Base-by-base conservation (phyloP, 108 stramenopile genomes). In the Cyclotella sp. region DNA sequence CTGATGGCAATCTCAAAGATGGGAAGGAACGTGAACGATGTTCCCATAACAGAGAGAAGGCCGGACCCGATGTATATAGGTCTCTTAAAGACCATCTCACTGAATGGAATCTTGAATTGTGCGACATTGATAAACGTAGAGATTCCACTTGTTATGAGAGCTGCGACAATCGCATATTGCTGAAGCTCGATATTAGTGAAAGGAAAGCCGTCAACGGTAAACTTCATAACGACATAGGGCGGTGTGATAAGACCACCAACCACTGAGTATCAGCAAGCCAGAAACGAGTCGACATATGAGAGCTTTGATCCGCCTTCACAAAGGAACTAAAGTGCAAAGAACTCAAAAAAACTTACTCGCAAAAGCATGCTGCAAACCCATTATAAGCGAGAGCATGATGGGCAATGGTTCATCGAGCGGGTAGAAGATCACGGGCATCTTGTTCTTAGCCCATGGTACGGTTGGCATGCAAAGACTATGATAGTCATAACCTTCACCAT, bases 21-120 rank as follows among this genome's bases (percentile, higher is more conserved):
- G 19, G 93, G 93, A 54, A 94, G 65, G 68, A 94, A 88, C 9
- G 80, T 81, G 69, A 93, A 93, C 12, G 89, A 90, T 3, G 93
- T 94, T 15, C 93, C 93, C 90, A 94, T 88, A 21, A 94, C 93
- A 63, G 82, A 84, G 11, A 94, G 74, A 8, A 94, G 73, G 24
- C 93, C 93, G 60, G 79, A 86, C 47, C 93, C 93, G 60, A 94
- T 40, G 70, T 67, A 87, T 27, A 87, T 60, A 18, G 52, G 49
- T 15, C 77, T 76, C 8, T 77, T 79, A 44, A 86, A 86, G 46
- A 90, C 44, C 78, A 85, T 85, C 68, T 90, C 78, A 30, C 77
- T 71, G 28, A 73, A 73, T 7, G 89, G 89, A 62, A 90, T 87
- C 39, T 84, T 54, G 19, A 85, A 49, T 72, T 86, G 77, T 22